Conservation (phyloP, 495 filamentous ascomycete species). For the Cladorrhinum samala region DNA sequence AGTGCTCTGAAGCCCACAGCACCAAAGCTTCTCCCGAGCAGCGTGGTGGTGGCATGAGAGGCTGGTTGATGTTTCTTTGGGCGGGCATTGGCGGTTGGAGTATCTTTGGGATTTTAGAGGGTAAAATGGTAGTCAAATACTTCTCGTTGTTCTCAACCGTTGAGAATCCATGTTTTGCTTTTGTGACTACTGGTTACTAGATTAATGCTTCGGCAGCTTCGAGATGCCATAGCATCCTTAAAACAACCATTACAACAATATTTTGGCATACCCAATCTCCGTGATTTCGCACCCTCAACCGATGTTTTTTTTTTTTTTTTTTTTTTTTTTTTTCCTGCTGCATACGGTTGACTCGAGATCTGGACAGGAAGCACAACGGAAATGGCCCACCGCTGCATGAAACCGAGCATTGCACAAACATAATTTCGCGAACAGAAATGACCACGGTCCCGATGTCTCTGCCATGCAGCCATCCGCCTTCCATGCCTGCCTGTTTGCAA, state of each 20-base stretch:
- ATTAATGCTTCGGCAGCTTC: too few species aligned
- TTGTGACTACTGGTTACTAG: too few species aligned
- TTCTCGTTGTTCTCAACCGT: too few species aligned
- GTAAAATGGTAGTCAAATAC: too few species aligned
- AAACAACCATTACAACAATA: too few species aligned
- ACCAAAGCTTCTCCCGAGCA: conserved; percentile 13
- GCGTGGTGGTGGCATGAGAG: conserved; percentile 10
- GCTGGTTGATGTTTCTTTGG: conserved; percentile 2
- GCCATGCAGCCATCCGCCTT: background rate
- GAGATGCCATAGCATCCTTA: too few species aligned
- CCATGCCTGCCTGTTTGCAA: background rate
- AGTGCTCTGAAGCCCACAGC: conserved; percentile 28
- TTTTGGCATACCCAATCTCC: too few species aligned
- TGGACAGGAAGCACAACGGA: conserved; percentile 12
- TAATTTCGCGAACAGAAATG: background rate
- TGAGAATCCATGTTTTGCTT: too few species aligned
- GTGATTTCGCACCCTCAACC: too few species aligned
- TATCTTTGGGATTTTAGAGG: conserved; percentile 2
- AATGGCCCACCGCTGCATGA: conserved; percentile 13
- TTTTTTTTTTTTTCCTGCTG: background rate
- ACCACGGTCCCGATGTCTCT: background rate
- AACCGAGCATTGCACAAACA: conserved; percentile 7
- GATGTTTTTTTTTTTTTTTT: too few species aligned
- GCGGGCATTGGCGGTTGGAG: background rate
- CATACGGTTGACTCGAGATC: background rate